Evolutionary conservation across 2,329 filamentous ascomycete species (phyloP).

Genomic region (Dothideomycetes sp.): DNA sequence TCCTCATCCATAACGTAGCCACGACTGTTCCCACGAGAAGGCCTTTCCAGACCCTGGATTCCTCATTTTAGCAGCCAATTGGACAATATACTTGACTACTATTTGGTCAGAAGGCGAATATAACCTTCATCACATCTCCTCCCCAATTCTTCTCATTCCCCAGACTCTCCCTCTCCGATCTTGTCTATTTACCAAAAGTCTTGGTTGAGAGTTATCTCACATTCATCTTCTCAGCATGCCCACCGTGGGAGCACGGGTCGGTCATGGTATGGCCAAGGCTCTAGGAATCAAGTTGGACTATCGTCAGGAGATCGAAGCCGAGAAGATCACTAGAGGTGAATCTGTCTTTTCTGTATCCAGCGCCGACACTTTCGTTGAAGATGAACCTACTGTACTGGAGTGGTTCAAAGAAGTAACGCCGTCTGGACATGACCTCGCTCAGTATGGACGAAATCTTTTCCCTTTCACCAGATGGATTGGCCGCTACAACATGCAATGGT

Average conservation of each 20-base stretch:
- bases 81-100: slow-evolving; percentile 6
- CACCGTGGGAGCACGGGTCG: slow-evolving; percentile 46
- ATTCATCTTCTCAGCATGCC: slow-evolving; percentile 28
- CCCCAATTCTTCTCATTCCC: slow-evolving; percentile 3
- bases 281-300: slow-evolving; percentile 75
- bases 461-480: slow-evolving; percentile 85
- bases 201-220: slow-evolving; percentile 3
- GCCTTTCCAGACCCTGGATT: slow-evolving; percentile 9
- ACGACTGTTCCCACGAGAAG: slow-evolving; percentile 3
- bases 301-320: slow-evolving; percentile 48
- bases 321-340: slow-evolving; percentile 65
- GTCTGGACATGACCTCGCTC: slow-evolving; percentile 39
- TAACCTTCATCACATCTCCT: no score
- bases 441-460: slow-evolving; percentile 66
- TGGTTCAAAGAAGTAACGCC: slow-evolving; percentile 61
- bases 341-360: slow-evolving; percentile 67
- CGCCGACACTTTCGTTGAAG: slow-evolving; percentile 71
- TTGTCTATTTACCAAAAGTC: slow-evolving; percentile 7
- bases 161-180: neutral
- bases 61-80: slow-evolving; percentile 9
- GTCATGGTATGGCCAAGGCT: slow-evolving; percentile 65
- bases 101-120: no score
- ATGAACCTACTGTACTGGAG: slow-evolving; percentile 65
- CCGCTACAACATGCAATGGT: slow-evolving; percentile 83
- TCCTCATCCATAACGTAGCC: slow-evolving; percentile 3